A percentile compares a stretch with the other conserved stretches of the same genome.
phyloP scores from a whole-genome alignment of 2,329 filamentous ascomycete genomes.

The Penicillium frequentans region DNA sequence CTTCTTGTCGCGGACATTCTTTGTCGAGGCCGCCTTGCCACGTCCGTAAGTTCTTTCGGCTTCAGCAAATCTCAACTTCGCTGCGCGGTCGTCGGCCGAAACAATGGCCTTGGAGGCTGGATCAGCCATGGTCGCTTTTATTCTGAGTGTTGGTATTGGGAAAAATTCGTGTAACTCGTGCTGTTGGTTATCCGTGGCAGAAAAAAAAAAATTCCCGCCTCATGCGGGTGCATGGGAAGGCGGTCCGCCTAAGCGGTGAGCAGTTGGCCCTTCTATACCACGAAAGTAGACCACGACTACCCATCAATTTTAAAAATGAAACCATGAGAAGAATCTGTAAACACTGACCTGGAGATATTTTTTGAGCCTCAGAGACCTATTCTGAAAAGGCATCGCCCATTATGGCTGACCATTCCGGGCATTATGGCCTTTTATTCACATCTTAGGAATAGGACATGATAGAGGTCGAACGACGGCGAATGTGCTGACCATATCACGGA shows the following conservation, averaged over 20 bases:
- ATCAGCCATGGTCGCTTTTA: constrained; percentile 29
- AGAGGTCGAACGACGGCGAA: too few species aligned
- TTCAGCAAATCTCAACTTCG: constrained; percentile 41
- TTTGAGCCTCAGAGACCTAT: too few species aligned
- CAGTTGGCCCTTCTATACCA: too few species aligned
- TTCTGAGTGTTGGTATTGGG: constrained; percentile 4
- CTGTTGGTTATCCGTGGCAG: constrained; percentile 2
- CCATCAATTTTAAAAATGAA: too few species aligned
- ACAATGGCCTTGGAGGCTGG: constrained; percentile 29
- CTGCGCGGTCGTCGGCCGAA: constrained; percentile 37
- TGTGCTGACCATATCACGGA: too few species aligned
- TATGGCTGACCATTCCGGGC: too few species aligned
- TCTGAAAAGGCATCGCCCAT: too few species aligned
- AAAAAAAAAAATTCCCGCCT: constrained; percentile 15
- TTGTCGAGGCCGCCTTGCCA: constrained; percentile 71
- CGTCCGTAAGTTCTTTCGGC: constrained; percentile 81
- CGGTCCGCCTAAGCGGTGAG: not conserved
- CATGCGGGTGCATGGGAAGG: not conserved
- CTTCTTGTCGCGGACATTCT: constrained; percentile 83
- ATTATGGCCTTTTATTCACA: too few species aligned
- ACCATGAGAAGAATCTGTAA: too few species aligned
- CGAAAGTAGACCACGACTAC: too few species aligned
- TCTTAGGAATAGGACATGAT: too few species aligned
- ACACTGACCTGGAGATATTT: too few species aligned
- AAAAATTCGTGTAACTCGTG: not conserved